A percentile compares a stretch with the other conserved stretches of the same genome.
Evolutionary conservation across 805 yeast genomes (phyloP).

Genomic region (Zygotorulaspora sp.): DNA sequence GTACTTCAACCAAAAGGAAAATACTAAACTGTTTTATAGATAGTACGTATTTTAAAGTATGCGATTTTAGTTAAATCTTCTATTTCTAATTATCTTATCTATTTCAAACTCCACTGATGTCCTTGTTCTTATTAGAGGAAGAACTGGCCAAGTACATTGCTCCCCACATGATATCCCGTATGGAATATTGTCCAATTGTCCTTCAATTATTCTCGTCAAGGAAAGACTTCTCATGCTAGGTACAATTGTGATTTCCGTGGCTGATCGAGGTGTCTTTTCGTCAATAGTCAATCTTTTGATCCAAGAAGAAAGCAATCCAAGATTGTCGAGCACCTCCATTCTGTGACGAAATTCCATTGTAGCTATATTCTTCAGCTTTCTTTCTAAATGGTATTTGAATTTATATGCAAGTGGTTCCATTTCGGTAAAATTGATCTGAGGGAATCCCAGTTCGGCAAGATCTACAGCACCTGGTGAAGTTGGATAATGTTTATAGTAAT

Average conservation of each 20-base stretch:
- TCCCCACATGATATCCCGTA: constrained; percentile 92
- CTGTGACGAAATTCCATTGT: constrained; percentile 83
- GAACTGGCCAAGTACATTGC: constrained; percentile 86
- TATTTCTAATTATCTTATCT: constrained; percentile 58
- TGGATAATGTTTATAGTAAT: constrained; percentile 38
- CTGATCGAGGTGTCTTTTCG: constrained; percentile 75
- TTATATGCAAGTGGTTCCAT: constrained; percentile 37
- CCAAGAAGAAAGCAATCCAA: constrained; percentile 68
- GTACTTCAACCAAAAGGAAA: constrained; percentile 54
- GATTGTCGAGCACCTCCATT: constrained; percentile 68
- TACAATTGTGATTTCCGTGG: constrained; percentile 83
- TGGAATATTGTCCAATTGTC: constrained; percentile 71
- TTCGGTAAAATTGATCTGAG: constrained; percentile 33
- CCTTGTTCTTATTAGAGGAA: constrained; percentile 79
- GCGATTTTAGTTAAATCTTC: constrained; percentile 19
- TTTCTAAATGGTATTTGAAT: constrained; percentile 34
- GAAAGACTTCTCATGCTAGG: constrained; percentile 75
- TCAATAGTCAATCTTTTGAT: constrained; percentile 77
- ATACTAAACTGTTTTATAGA: constrained; percentile 40
- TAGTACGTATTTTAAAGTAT: constrained; percentile 18
- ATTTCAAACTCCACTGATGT: constrained; percentile 86
- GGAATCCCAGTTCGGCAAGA: constrained; percentile 21
- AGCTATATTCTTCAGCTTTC: constrained; percentile 49
- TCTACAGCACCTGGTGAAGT: constrained; percentile 28
- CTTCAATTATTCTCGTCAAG: constrained; percentile 73